phyloP scores from a whole-genome alignment of 345 rosid species.

The Geranium brycei region DNA sequence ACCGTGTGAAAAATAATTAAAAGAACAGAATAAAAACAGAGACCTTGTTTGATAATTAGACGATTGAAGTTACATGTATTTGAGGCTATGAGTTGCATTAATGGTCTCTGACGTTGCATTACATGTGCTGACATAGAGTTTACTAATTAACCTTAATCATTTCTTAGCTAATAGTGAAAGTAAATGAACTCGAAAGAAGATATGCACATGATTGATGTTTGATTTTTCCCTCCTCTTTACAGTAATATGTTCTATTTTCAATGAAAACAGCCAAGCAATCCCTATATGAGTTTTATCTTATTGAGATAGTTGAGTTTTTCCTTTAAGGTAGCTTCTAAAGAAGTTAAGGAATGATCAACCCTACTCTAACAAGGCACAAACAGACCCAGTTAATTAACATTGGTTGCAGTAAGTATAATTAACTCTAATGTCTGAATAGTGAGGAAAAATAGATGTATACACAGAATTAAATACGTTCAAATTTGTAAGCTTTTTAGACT shows the following conservation, averaged over 20 bases:
- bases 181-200: background rate
- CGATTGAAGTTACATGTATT: background rate
- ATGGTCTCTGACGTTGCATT: background rate
- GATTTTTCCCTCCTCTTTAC: no score
- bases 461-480: no score
- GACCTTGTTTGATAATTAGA: background rate
- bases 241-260: no score
- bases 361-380: no score
- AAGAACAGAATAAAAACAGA: no score
- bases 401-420: background rate
- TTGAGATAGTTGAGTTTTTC: background rate
- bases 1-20: background rate
- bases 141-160: background rate
- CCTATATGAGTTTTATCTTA: no score
- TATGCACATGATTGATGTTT: background rate
- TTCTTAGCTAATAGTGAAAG: background rate
- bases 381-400: background rate
- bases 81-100: background rate
- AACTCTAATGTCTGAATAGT: background rate
- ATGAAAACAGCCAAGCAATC: no score
- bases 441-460: no score
- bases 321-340: no score
- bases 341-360: no score
- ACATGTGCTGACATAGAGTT: background rate
- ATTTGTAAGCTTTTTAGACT: background rate